Base-by-base conservation (phyloP, 331 rosid species). In the Quercus lobata region DNA sequence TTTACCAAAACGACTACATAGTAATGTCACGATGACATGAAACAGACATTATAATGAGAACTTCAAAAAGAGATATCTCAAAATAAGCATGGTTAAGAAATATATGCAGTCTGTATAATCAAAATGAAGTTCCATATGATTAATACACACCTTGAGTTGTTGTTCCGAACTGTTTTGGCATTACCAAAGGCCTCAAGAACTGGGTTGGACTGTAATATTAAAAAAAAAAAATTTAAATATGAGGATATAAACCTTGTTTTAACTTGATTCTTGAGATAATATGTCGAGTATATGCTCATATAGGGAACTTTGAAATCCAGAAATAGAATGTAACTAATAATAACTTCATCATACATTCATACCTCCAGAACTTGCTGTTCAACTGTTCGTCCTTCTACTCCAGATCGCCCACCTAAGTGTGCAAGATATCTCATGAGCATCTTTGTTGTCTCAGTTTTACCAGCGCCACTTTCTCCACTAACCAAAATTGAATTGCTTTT, bases 361-460 rank as follows among this genome's bases (percentile, higher is more conserved):
- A 94, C 98, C 86, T 94, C 98, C 71, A 94, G 86, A 87, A 94
- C 98, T 94, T 94, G 97, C 72, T 94, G 98, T 85, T 94, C 98
- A 86, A 94, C 98, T 70, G 98, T 94, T n/a, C 98, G 84, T 63
- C 98, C 98, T 90, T 94, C 98, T 74, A 92, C 97, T 72, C 98
- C 97, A 80, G 97, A 91, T 68, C 98, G 97, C 68, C 98, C 98
- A 32, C 98, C 98, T 63, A 94, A 97, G 86, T 91, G 86, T 30
- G 98, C 98, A 86, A 94, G 98, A 88, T 94, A 94, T 29, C 92
- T 88, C 98, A 94, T 94, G 62, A 94, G 97, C 98, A 94, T 94
- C 83, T 94, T 94, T 82, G 98, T 94, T 57, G 98, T 94, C 88
- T 94, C 98, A 55, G 98, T 94, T 87, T 94, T 94, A 86, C 98